Evolutionary conservation across 306 rosid genomes (phyloP).

Genomic region (Bauhinia variegata): DNA sequence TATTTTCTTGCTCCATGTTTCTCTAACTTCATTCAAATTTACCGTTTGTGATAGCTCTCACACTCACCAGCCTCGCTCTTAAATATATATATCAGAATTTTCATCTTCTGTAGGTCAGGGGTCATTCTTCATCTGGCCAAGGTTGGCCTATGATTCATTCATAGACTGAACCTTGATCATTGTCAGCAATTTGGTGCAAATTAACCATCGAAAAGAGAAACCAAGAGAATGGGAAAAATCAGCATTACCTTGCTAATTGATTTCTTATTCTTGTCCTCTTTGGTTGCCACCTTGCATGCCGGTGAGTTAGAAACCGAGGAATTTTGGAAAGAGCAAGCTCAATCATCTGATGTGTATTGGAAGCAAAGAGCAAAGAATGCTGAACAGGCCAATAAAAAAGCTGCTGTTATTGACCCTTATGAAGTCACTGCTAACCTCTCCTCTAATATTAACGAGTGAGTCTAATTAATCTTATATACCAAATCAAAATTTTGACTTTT

Average conservation of each 20-base stretch:
- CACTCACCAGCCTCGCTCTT: neutral
- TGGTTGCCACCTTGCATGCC: constrained; percentile 9
- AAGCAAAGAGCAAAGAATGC: constrained; percentile 35
- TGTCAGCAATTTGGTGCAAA: neutral
- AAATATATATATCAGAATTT: constrained; percentile 24
- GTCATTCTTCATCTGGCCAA: constrained; percentile 9
- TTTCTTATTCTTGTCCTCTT: constrained; percentile 31
- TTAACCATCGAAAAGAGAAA: neutral
- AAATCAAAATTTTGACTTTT: too few relatives aligned
- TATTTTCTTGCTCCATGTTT: constrained; percentile 26
- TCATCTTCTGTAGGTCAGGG: neutral
- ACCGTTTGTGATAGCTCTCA: neutral
- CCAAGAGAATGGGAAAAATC: constrained; percentile 1
- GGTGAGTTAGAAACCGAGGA: neutral
- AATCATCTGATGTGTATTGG: constrained; percentile 47
- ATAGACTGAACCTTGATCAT: neutral
- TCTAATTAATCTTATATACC: neutral
- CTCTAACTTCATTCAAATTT: constrained; percentile 24
- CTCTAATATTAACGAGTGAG: constrained; percentile 40
- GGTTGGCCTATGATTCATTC: neutral
- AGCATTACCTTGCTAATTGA: neutral
- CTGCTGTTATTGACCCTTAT: constrained; percentile 39
- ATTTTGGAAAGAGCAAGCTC: too few relatives aligned
- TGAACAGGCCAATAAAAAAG: neutral
- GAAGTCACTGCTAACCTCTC: constrained; percentile 34